These are phyloP conservation scores for Aspergillus fructus DNA, from an alignment of 2,329 filamentous ascomycete genomes.

Conservation along the genomic window DNA sequence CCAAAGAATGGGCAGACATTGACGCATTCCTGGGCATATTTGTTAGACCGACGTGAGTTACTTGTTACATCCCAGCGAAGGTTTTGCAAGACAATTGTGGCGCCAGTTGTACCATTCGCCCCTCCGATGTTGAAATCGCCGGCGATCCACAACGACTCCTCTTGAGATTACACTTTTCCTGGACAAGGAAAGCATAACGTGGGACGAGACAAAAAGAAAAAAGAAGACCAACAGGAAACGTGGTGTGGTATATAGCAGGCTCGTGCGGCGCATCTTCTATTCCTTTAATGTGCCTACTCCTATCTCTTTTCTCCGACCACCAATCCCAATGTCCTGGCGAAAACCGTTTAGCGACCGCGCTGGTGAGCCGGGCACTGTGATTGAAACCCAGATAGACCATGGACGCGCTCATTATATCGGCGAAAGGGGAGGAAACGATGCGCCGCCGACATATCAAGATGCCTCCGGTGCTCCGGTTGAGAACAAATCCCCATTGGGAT, in stretches of 20 bases:
- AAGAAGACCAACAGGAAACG: background rate
- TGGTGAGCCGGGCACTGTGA: background rate
- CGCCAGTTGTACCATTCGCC: background rate
- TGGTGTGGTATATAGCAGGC: background rate
- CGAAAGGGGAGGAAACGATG: conserved; percentile 42
- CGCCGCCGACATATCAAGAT: conserved; percentile 57
- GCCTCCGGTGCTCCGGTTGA: conserved; percentile 63
- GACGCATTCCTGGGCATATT: too few relatives aligned
- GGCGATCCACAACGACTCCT: background rate
- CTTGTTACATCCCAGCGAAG: too few relatives aligned
- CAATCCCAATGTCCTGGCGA: background rate
- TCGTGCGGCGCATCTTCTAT: background rate
- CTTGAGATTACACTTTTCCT: too few relatives aligned
- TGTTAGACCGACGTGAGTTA: background rate
- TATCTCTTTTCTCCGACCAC: background rate
- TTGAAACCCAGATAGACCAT: background rate
- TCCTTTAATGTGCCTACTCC: background rate
- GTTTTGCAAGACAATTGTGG: background rate
- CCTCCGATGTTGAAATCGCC: background rate
- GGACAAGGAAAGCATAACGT: background rate
- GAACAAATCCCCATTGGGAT: conserved; percentile 57
- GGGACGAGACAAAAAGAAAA: background rate
- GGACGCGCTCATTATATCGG: conserved; percentile 14
- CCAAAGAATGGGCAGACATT: too few relatives aligned
- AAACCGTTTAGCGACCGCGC: background rate